Evolutionary conservation across 805 yeast genomes (phyloP).

Genomic region (Geotrichum ghanense): DNA sequence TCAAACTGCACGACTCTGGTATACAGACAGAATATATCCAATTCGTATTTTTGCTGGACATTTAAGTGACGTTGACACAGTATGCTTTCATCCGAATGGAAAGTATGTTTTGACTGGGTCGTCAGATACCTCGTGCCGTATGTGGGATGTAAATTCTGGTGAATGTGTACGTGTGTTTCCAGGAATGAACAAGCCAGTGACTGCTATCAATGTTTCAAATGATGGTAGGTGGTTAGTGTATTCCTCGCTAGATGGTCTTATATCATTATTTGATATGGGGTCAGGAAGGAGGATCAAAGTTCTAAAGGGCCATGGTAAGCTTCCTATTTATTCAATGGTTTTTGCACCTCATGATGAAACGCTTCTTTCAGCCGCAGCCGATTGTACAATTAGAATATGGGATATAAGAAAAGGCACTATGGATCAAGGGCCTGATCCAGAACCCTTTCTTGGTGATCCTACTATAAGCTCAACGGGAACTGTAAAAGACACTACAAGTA

Average conservation of each 20-base stretch:
- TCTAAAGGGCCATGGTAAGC: constrained; percentile 86
- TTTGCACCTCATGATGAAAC: constrained; percentile 79
- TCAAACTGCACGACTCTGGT: constrained; percentile 92
- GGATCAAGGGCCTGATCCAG: constrained; percentile 66
- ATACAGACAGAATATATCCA: constrained; percentile 91
- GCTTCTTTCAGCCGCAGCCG: constrained; percentile 80
- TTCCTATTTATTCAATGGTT: constrained; percentile 66
- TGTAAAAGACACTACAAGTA: not conserved
- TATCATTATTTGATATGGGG: constrained; percentile 85
- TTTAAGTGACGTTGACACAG: constrained; percentile 84
- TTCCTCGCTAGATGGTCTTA: constrained; percentile 80
- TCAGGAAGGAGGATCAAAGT: constrained; percentile 73
- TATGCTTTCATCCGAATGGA: constrained; percentile 88
- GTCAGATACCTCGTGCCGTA: constrained; percentile 81
- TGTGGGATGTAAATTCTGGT: constrained; percentile 92
- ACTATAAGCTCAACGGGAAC: not conserved
- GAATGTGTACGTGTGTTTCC: constrained; percentile 76
- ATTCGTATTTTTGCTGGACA: constrained; percentile 91
- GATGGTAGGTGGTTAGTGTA: constrained; percentile 92
- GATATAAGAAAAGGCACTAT: constrained; percentile 72
- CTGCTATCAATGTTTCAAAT: constrained; percentile 74
- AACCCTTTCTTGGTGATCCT: constrained; percentile 37
- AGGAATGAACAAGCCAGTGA: constrained; percentile 78
- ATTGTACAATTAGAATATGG: constrained; percentile 86
- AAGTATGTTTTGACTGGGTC: constrained; percentile 88